Evolutionary conservation across 2,329 filamentous ascomycete genomes (phyloP).

Genomic region (Trichoderma brevicompactum): DNA sequence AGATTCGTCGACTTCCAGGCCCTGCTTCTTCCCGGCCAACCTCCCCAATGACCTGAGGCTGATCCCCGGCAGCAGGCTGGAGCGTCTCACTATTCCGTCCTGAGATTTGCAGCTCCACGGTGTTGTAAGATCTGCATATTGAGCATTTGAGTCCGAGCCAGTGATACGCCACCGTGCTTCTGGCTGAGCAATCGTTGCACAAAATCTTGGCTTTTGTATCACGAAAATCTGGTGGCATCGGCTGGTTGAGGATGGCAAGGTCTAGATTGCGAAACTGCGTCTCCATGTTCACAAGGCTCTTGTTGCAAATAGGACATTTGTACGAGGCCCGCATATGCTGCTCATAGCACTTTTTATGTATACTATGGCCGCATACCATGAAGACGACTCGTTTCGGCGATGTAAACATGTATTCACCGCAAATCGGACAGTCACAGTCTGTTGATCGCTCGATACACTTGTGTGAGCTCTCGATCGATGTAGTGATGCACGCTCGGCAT

Average conservation of each 20-base stretch:
- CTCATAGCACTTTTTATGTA: constrained; percentile 87
- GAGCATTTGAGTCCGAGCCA: constrained; percentile 93
- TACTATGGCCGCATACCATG: constrained; percentile 94
- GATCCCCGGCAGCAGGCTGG: constrained; percentile 36
- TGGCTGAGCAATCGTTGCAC: constrained; percentile 93
- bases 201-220: constrained; percentile 81
- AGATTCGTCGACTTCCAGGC: constrained; percentile 34
- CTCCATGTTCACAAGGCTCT: constrained; percentile 97
- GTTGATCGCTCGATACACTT: constrained; percentile 93
- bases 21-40: neutral
- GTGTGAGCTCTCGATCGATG: constrained; percentile 81
- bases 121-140: constrained; percentile 72
- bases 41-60: constrained; percentile 30
- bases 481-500: constrained; percentile 93
- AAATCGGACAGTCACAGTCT: constrained; percentile 96
- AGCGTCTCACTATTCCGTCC: constrained; percentile 45
- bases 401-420: constrained; percentile 94
- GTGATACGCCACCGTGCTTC: constrained; percentile 85
- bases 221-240: constrained; percentile 85
- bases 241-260: constrained; percentile 82
- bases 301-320: constrained; percentile 95
- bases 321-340: constrained; percentile 89
- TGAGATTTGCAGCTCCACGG: constrained; percentile 65
- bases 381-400: constrained; percentile 88
- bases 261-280: constrained; percentile 90